Conservation (phyloP, 1,284 basidiomycete genomes). For the Malassezia japonica region DNA sequence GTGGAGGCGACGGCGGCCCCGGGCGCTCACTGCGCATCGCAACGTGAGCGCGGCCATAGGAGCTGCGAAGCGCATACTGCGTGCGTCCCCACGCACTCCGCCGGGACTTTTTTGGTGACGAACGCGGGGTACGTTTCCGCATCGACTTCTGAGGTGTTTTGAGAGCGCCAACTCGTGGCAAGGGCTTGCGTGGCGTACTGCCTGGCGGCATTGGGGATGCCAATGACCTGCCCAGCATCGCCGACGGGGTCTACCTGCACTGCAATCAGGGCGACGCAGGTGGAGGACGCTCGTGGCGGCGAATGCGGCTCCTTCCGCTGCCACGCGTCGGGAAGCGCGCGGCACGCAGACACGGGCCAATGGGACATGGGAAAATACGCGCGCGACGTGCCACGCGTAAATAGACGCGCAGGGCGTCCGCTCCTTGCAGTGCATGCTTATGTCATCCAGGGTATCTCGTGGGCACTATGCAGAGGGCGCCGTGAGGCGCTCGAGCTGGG, state of each 20-base stretch:
- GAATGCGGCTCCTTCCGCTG: too few relatives aligned
- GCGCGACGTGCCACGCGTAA: neutral
- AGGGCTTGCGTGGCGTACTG: too few relatives aligned
- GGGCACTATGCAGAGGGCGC: constrained; percentile 13
- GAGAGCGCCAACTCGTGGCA: too few relatives aligned
- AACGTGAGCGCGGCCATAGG: neutral
- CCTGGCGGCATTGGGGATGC: too few relatives aligned
- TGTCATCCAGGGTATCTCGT: constrained; percentile 17
- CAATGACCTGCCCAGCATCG: too few relatives aligned
- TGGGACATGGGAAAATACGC: neutral
- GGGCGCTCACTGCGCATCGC: constrained; percentile 2
- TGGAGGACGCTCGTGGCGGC: too few relatives aligned
- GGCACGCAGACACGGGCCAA: neutral
- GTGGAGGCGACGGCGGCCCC: neutral
- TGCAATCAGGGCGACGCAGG: too few relatives aligned
- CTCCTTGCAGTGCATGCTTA: constrained; percentile 13
- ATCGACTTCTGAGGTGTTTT: too few relatives aligned
- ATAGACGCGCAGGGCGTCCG: neutral
- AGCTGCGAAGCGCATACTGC: constrained; percentile 7
- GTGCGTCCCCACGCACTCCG: constrained; percentile 7
- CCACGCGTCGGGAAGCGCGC: neutral
- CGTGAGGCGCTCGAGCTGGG: constrained; percentile 8
- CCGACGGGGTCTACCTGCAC: too few relatives aligned
- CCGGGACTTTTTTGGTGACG: neutral
- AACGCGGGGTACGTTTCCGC: neutral